Percentiles rank a stretch among this genome's conserved stretches.
Conservation (phyloP, 352 stramenopile genomes). For the Poterioochromonas sp. region DNA sequence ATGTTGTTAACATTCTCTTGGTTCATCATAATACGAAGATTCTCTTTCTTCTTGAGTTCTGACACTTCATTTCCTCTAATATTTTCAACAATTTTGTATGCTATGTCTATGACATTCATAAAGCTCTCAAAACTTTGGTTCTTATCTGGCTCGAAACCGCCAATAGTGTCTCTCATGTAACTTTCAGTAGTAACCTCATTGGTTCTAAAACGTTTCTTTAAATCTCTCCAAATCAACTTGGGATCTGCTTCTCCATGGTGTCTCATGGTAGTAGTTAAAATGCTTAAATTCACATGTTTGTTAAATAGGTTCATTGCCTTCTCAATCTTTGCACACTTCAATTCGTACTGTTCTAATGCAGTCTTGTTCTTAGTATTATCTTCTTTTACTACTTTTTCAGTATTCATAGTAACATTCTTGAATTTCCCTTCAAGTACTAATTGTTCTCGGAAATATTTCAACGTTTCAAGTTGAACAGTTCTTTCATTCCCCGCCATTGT, state of each 20-base stretch:
- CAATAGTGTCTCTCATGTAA: constrained; percentile 14
- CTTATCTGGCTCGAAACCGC: constrained; percentile 8
- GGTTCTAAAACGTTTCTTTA: constrained; percentile 15
- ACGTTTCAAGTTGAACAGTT: constrained; percentile 14
- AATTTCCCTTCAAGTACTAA: constrained; percentile 15
- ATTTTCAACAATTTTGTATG: constrained; percentile 18
- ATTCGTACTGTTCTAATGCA: constrained; percentile 14
- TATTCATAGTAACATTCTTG: constrained; percentile 17
- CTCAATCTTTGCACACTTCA: constrained; percentile 13
- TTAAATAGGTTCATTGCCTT: constrained; percentile 15
- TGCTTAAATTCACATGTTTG: constrained; percentile 15
- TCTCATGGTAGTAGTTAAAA: constrained; percentile 15
- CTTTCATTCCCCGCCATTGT: constrained; percentile 10
- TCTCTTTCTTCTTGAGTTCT: constrained; percentile 14
- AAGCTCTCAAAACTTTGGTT: constrained; percentile 14
- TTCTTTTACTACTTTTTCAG: constrained; percentile 17
- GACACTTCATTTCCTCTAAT: constrained; percentile 14
- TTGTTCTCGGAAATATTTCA: constrained; percentile 15
- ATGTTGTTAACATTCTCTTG: constrained; percentile 15
- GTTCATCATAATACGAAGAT: constrained; percentile 15
- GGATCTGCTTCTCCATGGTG: constrained; percentile 8
- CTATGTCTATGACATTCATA: constrained; percentile 15
- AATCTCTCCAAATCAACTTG: constrained; percentile 14
- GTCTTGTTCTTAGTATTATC: constrained; percentile 15
- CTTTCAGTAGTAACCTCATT: constrained; percentile 14